These are phyloP conservation scores for Tricholoma bakamatsutake DNA, from an alignment of 768 basidiomycete species.

Conservation along the genomic window DNA sequence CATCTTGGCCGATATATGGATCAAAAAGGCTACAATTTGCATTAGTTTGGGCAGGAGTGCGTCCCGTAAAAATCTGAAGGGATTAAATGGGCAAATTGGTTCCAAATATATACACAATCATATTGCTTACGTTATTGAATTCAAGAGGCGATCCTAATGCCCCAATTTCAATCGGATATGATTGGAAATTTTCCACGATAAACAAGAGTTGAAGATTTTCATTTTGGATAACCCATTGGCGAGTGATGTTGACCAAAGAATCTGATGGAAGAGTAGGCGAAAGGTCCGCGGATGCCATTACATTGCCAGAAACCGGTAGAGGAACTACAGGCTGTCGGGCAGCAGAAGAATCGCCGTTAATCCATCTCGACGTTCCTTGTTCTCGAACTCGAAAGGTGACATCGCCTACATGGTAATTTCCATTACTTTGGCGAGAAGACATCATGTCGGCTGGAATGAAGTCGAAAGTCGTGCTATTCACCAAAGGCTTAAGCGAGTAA, in stretches of 20 bases:
- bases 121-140: slow-evolving; percentile 45
- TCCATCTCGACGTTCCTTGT: slow-evolving; percentile 41
- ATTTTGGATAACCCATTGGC: slow-evolving; percentile 38
- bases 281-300: slow-evolving; percentile 43
- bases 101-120: not conserved
- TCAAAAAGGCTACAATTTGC: slow-evolving; percentile 48
- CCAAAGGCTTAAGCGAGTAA: slow-evolving; percentile 41
- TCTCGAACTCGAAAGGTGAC: slow-evolving; percentile 46
- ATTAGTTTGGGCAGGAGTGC: slow-evolving; percentile 48
- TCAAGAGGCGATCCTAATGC: slow-evolving; percentile 47
- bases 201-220: slow-evolving; percentile 41
- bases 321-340: slow-evolving; percentile 34
- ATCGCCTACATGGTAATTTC: slow-evolving; percentile 51
- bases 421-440: slow-evolving; percentile 38
- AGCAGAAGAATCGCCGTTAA: slow-evolving; percentile 38
- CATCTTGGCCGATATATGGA: slow-evolving; percentile 53
- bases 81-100: too few species aligned
- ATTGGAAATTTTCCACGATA: slow-evolving; percentile 43
- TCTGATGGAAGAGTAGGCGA: slow-evolving; percentile 40
- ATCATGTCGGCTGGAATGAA: slow-evolving; percentile 50
- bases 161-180: slow-evolving; percentile 45
- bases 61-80: slow-evolving; percentile 51
- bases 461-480: slow-evolving; percentile 28
- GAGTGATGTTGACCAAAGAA: slow-evolving; percentile 43
- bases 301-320: slow-evolving; percentile 34